Conservation (phyloP, 306 rosid genomes). For the Prosopis cineraria region DNA sequence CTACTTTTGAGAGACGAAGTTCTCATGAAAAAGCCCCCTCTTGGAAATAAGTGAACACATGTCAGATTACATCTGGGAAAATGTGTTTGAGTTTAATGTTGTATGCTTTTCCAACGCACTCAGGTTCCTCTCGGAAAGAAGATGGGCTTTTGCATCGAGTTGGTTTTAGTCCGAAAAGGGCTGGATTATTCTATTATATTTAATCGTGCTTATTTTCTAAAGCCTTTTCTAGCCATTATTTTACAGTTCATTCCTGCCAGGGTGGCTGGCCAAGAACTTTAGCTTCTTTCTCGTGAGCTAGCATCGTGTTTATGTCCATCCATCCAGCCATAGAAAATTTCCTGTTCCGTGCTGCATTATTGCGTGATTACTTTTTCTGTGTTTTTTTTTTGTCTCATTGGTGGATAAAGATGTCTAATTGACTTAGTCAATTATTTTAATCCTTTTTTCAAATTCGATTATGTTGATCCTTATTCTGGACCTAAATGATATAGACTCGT, state of each 20-base stretch:
- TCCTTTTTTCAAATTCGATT: not conserved
- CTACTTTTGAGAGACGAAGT: not conserved
- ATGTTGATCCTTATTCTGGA: not conserved
- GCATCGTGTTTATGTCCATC: not conserved
- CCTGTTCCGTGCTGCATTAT: not conserved
- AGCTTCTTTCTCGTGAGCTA: not conserved
- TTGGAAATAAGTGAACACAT: not conserved
- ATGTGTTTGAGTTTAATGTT: slow-evolving; percentile 2
- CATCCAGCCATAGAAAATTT: not conserved
- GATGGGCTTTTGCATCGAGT: slow-evolving; percentile 4
- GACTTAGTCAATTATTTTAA: not conserved
- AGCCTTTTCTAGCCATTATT: slow-evolving; percentile 15
- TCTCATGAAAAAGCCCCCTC: not conserved
- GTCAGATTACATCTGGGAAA: not conserved
- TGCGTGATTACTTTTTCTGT: not conserved
- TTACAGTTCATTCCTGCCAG: not conserved
- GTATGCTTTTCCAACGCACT: slow-evolving; percentile 1
- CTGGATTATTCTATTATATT: slow-evolving; percentile 9
- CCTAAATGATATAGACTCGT: not conserved
- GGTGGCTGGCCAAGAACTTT: not conserved
- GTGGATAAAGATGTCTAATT: not conserved
- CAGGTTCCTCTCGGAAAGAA: slow-evolving; percentile 33
- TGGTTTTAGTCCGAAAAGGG: slow-evolving; percentile 2
- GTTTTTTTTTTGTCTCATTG: not conserved
- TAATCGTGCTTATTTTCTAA: not conserved